These are phyloP conservation scores for Gryganskiella cystojenkinii DNA, from an alignment of 192 early-diverging fungal species.

Conservation along the genomic window DNA sequence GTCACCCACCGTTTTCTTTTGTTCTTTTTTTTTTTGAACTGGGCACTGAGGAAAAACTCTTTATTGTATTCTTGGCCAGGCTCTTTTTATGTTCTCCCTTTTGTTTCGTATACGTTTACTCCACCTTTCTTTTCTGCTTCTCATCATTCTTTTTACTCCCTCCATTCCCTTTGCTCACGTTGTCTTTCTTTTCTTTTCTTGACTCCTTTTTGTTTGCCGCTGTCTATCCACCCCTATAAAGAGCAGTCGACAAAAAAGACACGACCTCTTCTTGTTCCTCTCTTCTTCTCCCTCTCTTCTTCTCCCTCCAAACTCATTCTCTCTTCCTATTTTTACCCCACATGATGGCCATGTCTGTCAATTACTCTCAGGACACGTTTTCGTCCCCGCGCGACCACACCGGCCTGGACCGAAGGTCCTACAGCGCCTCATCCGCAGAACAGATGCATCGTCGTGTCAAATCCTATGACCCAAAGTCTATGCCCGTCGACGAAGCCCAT, in stretches of 20 bases:
- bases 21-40: background rate
- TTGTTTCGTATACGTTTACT: background rate
- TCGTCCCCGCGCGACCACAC: background rate
- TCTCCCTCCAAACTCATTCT: background rate
- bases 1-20: background rate
- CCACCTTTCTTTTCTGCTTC: background rate
- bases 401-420: constrained; percentile 23
- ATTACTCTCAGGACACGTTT: constrained; percentile 9
- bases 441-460: constrained; percentile 33
- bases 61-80: no score
- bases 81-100: no score
- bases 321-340: background rate
- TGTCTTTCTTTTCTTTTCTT: background rate
- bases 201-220: background rate
- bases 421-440: constrained; percentile 21
- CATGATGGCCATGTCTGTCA: constrained; percentile 27
- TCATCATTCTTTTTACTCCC: background rate
- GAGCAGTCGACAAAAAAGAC: no score
- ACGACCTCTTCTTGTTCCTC: no score
- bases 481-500: constrained; percentile 4
- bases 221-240: background rate
- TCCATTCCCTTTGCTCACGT: background rate
- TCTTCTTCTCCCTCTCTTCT: background rate
- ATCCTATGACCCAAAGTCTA: constrained; percentile 30
- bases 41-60: no score